A percentile compares a stretch with the other conserved stretches of the same genome.
These are phyloP conservation scores for Acacia concinna DNA, from an alignment of 331 rosid genomes.

Conservation along the genomic window DNA sequence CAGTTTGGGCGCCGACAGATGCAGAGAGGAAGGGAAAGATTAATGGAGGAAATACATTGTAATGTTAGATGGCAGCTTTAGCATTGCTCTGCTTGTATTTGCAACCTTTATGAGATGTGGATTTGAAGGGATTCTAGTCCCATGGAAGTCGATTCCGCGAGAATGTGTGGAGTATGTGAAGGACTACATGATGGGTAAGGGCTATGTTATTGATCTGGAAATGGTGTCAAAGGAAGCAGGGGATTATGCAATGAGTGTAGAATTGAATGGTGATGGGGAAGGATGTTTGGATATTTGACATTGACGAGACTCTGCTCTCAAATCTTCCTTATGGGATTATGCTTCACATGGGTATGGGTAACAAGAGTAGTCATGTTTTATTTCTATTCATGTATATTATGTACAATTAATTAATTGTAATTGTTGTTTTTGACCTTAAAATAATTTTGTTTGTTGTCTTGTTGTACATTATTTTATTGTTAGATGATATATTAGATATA, in stretches of 20 bases:
- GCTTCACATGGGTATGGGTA: constrained; percentile 79
- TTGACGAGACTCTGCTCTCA: constrained; percentile 91
- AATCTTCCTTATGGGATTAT: constrained; percentile 90
- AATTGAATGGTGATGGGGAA: constrained; percentile 61
- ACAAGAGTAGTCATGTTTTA: too few species aligned
- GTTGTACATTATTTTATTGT: too few species aligned
- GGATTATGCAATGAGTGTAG: constrained; percentile 51
- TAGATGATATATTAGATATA: too few species aligned
- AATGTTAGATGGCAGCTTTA: constrained; percentile 33
- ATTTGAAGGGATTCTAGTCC: constrained; percentile 36
- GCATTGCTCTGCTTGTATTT: constrained; percentile 32
- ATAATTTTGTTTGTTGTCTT: too few species aligned
- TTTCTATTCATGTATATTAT: too few species aligned
- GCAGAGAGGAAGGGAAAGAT: not conserved
- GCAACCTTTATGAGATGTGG: constrained; percentile 36
- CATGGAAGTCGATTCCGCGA: constrained; percentile 69
- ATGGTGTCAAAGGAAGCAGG: constrained; percentile 60
- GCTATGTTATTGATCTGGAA: constrained; percentile 53
- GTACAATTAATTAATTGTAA: too few species aligned
- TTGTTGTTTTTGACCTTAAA: too few species aligned
- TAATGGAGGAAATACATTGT: constrained; percentile 6
- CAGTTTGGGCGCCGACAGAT: not conserved
- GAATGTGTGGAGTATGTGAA: constrained; percentile 69
- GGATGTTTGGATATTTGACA: constrained; percentile 86
- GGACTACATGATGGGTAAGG: constrained; percentile 60